A percentile compares a stretch with the other conserved stretches of the same genome.
Evolutionary conservation across 805 yeast genomes (phyloP).

Genomic region (Ogataea populi-albae): DNA sequence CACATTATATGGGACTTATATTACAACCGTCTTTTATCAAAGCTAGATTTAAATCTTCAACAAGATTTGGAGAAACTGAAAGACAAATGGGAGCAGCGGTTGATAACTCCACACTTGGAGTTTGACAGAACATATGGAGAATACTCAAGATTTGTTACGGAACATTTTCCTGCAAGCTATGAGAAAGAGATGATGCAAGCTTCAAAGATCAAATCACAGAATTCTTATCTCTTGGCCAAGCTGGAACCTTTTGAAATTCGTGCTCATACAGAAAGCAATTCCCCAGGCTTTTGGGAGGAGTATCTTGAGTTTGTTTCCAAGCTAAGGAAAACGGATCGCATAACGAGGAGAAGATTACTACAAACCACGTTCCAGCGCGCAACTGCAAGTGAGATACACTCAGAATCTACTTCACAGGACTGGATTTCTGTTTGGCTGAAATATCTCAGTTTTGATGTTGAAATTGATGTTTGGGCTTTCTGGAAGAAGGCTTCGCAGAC

Average conservation of each 20-base stretch:
- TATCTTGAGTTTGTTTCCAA: constrained; percentile 12
- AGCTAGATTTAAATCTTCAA: constrained; percentile 1
- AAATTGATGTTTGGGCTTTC: constrained; percentile 1
- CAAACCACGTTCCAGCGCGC: constrained; percentile 34
- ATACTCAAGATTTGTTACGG: constrained; percentile 41
- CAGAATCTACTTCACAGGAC: background rate
- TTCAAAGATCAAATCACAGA: constrained; percentile 29
- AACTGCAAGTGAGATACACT: constrained; percentile 7
- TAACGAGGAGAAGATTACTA: constrained; percentile 10
- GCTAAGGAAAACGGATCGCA: constrained; percentile 9
- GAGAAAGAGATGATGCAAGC: constrained; percentile 37
- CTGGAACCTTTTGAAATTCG: constrained; percentile 37
- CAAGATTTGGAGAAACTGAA: constrained; percentile 16
- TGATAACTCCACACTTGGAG: constrained; percentile 39
- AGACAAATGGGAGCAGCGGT: constrained; percentile 28
- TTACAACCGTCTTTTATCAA: constrained; percentile 1
- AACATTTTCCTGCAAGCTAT: constrained; percentile 30
- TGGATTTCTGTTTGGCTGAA: constrained; percentile 33
- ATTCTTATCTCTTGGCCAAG: constrained; percentile 29
- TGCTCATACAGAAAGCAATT: constrained; percentile 12
- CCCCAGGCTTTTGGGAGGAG: constrained; percentile 20
- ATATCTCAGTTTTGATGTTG: constrained; percentile 20
- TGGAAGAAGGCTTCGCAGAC: constrained; percentile 4
- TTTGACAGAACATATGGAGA: constrained; percentile 40
- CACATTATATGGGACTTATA: constrained; percentile 16